Evolutionary conservation across 164 flowering plant genomes (phyloP), one percentile per base, ranked within the genome.

Genomic region (Warburgia ugandensis): DNA sequence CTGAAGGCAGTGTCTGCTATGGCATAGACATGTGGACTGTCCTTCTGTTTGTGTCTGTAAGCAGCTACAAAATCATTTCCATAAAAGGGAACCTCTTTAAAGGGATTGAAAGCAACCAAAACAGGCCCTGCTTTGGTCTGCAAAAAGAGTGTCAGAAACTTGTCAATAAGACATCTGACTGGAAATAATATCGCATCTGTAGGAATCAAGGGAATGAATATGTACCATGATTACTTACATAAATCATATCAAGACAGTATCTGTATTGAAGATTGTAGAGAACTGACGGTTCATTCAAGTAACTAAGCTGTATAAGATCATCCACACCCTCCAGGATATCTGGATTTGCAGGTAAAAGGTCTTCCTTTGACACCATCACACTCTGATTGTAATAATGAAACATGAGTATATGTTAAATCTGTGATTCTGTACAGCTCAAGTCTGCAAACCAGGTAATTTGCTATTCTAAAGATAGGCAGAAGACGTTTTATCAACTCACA

Each of bases 101-200:
- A 83, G 30, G 99, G 96, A 76, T 94, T 94, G 68, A 89, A 49
- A 23, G 99, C 96, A 62, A 89, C 72, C 77, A 89, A 72, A 54
- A 89, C 75, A 29, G 94, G 90, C 35, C 99, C 99, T 55, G 99
- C 99, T 67, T 84, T 94, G 38, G 86, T 86, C 99, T 94, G 64
- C 39, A 66, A n/a, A n/a, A 17, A 58, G 50, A 25, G n/a, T n/a
- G n/a, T n/a, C n/a, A n/a, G 39, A 40, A 39, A 56, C 50, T 48
- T 58, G 49, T n/a, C 54, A 56, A 48, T 35, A 42, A n/a, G n/a
- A n/a, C n/a, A n/a, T n/a, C n/a, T n/a, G n/a, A n/a, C n/a, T n/a
- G n/a, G n/a, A n/a, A n/a, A n/a, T n/a, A n/a, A n/a, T n/a, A n/a
- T n/a, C n/a, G n/a, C n/a, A n/a, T n/a, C n/a, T n/a, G n/a, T n/a